A percentile compares a stretch with the other conserved stretches of the same genome.
Evolutionary conservation across 192 early-diverging fungal genomes (phyloP).

Genomic region (Coemansia sp.): DNA sequence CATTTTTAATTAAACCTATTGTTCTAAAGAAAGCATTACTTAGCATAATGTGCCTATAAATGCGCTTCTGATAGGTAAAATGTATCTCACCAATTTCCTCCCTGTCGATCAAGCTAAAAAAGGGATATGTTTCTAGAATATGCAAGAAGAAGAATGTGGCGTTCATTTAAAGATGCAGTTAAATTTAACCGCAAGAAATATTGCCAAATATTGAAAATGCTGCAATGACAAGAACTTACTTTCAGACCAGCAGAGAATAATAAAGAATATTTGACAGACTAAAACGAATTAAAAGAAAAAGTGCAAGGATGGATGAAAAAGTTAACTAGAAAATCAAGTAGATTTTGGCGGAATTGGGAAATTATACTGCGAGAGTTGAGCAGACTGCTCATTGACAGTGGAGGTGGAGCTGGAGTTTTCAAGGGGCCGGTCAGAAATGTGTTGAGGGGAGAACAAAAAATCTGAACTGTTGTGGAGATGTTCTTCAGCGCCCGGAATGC

Average conservation of each 20-base stretch:
- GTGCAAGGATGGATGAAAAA: background rate
- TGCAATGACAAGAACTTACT: too few species aligned
- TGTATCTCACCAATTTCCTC: too few species aligned
- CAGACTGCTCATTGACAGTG: constrained; percentile 36
- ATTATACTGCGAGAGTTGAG: constrained; percentile 15
- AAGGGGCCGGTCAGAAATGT: background rate
- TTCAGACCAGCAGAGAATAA: too few species aligned
- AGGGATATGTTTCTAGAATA: too few species aligned
- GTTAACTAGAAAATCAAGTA: background rate
- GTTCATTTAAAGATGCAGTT: background rate
- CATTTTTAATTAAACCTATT: background rate
- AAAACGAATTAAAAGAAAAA: background rate
- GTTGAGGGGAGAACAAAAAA: constrained; percentile 38
- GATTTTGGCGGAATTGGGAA: constrained; percentile 19
- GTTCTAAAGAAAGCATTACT: background rate
- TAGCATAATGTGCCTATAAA: too few species aligned
- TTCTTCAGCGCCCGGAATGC: constrained; percentile 16
- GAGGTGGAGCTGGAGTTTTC: constrained; percentile 43
- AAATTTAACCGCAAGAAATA: background rate
- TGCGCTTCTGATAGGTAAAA: too few species aligned
- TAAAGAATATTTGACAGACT: too few species aligned
- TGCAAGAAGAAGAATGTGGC: background rate
- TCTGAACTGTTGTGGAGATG: constrained; percentile 13
- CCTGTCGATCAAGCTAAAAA: too few species aligned
- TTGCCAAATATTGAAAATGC: background rate